Base-by-base conservation (phyloP, 306 rosid genomes). In the Cucurbita maxima region DNA sequence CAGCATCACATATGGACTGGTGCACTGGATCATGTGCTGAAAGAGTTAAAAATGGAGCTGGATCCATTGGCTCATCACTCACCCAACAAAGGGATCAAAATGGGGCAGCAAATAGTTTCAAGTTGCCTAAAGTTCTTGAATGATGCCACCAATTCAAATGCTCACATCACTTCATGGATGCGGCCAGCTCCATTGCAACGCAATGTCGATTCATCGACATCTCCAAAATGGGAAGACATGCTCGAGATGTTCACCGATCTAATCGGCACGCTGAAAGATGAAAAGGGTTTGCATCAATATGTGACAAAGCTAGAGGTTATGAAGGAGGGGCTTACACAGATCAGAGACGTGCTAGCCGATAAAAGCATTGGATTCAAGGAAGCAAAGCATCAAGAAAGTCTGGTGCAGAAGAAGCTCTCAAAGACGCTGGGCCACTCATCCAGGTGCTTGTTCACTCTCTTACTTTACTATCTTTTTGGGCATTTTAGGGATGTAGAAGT, bases 291-390 rank as follows among this genome's bases (percentile, higher is more conserved):
- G 6, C 81, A 82, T 51, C 36, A 69, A 72, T 83, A 80, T 51
- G 81, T 84, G 76, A 69, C 74, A 19, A 94, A 91, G 88, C 86
- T 87, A 38, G 88, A 85, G 81, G 72, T 80, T 71, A 89, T 89
- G 96, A 94, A 82, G 82, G 97, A 90, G 69, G 99, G 97, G 40
- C 83, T 91, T 48, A 72, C 88, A 20, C 97, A 94, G 51, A 91
- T 94, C 69, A 91, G 75, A 83, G 96, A 91, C 64, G 83, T 94
- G 55, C 66, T 81, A 58, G 77, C 84, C 60, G 97, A 88, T 76
- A 80, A 76, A 55, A 83, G 76, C 52, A 79, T 91, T 67, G 95
- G 97, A 64, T 84, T 84, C 83, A 94, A 84, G 76, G 97, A 89
- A 79, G 85, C 78, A 25, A 73, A 80, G 60, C 90, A 82, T 77